Base-by-base conservation (phyloP, 163 green algal species). In the Coccomyxa subellipsoidea region DNA sequence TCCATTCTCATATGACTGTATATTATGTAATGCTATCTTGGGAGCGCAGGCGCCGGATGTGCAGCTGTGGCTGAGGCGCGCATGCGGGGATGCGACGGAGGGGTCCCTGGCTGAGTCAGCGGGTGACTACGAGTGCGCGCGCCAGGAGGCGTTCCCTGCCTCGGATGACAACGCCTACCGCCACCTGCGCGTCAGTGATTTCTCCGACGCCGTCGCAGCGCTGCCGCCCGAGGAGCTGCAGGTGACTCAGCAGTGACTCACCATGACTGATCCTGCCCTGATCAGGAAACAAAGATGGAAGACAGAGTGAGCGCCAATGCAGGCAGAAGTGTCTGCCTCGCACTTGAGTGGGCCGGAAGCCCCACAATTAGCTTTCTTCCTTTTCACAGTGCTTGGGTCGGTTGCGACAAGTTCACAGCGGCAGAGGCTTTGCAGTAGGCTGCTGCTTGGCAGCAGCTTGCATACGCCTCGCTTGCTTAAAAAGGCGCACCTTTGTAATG, bases 131-230 rank as follows among this genome's bases (percentile, higher is more conserved):
- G 85, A 83, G 0, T 83, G 77, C 15, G 82, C 94, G n/a, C 82
- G 89, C 0, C 69, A 81, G 1, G 85, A 94, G 81, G 84, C 87
- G 39, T 96, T 94, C 76, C 84, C 87, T 12, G 47, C 87, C 7
- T 77, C n/a, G 31, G 85, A 82, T 29, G 77, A 78, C 32, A 97
- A 98, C 84, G 86, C 93, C 80, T 95, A 91, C 77, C 69, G 88
- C 25, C 92, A 97, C 87, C 85, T 97, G 72, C 85, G 91, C 0
- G 36, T 96, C 25, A 37, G 88, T 18, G 94, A 97, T 83, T 98
- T 95, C 84, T 90, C 82, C 47, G 94, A 98, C 75, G 83, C 87
- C 8, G 88, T 94, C 10, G 87, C 89, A 10, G 81, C 86, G 21
- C 82, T 98, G 34, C 93, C 94, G 0, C 79, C 87, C 34, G 92